These are phyloP conservation scores for Mortierella sp. DNA, from an alignment of 371 early-diverging fungal species.

Conservation along the genomic window DNA sequence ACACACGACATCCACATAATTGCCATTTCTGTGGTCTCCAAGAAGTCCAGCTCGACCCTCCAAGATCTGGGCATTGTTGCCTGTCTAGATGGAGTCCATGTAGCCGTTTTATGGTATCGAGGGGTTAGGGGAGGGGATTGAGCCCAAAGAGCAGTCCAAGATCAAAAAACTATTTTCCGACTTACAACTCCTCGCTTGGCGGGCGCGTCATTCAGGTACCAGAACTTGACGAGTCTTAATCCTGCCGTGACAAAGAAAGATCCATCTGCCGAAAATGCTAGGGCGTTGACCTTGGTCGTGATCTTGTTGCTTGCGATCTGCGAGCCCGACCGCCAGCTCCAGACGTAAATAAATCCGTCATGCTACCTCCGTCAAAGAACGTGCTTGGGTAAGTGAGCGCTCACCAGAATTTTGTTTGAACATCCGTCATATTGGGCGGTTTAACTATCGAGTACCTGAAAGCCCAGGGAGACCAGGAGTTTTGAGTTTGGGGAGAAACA, in stretches of 20 bases:
- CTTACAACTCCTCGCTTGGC: constrained; percentile 23
- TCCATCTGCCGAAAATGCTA: constrained; percentile 76
- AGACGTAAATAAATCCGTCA: constrained; percentile 84
- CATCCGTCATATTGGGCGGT: background rate
- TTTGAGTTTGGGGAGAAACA: constrained; percentile 80
- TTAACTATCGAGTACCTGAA: constrained; percentile 63
- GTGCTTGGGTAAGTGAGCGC: no score
- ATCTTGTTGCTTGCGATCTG: constrained; percentile 77
- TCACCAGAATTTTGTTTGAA: background rate
- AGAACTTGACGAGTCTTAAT: constrained; percentile 82
- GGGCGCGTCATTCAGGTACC: constrained; percentile 70
- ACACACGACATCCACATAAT: constrained; percentile 76
- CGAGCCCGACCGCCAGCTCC: constrained; percentile 81
- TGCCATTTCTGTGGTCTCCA: constrained; percentile 75
- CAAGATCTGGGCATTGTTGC: constrained; percentile 59
- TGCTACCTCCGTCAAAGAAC: constrained; percentile 59
- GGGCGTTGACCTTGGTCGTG: constrained; percentile 65
- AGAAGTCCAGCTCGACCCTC: constrained; percentile 81
- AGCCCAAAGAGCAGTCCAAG: no score
- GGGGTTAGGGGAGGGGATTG: no score
- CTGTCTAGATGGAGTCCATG: constrained; percentile 5
- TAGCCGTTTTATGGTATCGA: no score
- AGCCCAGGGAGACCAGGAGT: constrained; percentile 83
- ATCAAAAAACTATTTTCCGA: background rate
- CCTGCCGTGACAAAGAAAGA: constrained; percentile 85